Conservation (phyloP, 1,284 basidiomycete species). For the Ceratobasidium sp. region DNA sequence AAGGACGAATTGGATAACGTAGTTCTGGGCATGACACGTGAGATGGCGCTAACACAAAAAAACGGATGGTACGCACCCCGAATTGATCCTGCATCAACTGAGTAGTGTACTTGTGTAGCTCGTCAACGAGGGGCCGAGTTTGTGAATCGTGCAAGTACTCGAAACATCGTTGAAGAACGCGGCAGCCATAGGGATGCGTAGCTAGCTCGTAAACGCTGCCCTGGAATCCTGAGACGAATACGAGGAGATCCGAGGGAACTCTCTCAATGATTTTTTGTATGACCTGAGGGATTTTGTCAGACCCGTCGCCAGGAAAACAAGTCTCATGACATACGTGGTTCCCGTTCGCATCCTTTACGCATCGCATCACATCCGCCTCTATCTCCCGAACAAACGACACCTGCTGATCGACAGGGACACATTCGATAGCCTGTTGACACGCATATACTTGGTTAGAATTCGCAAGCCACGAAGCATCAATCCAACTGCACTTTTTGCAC, state of each 20-base stretch:
- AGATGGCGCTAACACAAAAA: constrained; percentile 32
- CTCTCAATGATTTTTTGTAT: constrained; percentile 85
- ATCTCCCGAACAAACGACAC: constrained; percentile 78
- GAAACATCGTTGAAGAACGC: constrained; percentile 92
- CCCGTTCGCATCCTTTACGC: constrained; percentile 92
- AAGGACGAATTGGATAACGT: constrained; percentile 94
- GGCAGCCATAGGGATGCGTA: constrained; percentile 92
- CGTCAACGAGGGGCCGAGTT: constrained; percentile 79
- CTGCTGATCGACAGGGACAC: constrained; percentile 79
- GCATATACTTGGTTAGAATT: constrained; percentile 32
- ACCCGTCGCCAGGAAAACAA: constrained; percentile 4
- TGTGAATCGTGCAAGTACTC: constrained; percentile 79
- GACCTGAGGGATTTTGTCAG: too few species aligned
- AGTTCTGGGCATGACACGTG: constrained; percentile 65
- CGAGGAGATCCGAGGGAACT: constrained; percentile 77
- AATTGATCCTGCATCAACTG: constrained; percentile 87
- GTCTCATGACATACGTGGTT: constrained; percentile 79
- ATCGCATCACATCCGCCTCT: constrained; percentile 80
- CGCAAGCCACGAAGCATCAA: not conserved
- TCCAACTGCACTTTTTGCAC: constrained; percentile 75
- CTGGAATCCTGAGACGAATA: constrained; percentile 78
- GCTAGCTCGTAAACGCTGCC: constrained; percentile 86
- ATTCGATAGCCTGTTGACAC: constrained; percentile 76
- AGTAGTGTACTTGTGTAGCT: constrained; percentile 75
- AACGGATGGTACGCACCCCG: constrained; percentile 63